phyloP scores from a whole-genome alignment of 2,329 filamentous ascomycete species.

The Paecilomyces sp. region DNA sequence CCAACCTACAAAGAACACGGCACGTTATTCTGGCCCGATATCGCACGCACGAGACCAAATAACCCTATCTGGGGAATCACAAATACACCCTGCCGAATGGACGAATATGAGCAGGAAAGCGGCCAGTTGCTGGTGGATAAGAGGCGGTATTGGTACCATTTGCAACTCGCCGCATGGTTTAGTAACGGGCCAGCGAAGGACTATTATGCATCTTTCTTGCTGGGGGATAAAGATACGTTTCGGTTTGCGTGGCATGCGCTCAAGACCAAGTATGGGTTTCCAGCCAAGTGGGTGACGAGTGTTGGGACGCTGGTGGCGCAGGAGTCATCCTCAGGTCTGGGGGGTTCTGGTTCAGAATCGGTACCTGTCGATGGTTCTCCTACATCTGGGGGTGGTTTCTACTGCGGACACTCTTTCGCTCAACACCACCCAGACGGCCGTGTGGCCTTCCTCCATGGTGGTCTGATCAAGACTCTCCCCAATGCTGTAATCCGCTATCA shows the following conservation, averaged over 20 bases:
- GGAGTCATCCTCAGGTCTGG: too few species aligned
- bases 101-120: constrained; percentile 29
- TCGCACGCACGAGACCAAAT: not conserved
- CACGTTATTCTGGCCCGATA: not conserved
- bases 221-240: constrained; percentile 32
- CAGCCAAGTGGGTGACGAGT: constrained; percentile 8
- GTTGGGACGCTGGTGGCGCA: not conserved
- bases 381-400: constrained; percentile 4
- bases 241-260: constrained; percentile 29
- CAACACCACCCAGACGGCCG: constrained; percentile 25
- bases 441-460: constrained; percentile 26
- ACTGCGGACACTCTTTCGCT: constrained; percentile 27
- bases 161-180: constrained; percentile 28
- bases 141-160: constrained; percentile 28
- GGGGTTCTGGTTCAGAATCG: too few species aligned
- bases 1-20: not conserved
- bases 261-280: constrained; percentile 22
- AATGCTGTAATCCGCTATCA: not conserved
- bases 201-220: constrained; percentile 16
- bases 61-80: not conserved
- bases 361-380: too few species aligned
- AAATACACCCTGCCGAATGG: constrained; percentile 26
- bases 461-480: constrained; percentile 21
- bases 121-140: constrained; percentile 32
- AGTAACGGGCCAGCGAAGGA: constrained; percentile 12